A percentile compares a stretch with the other conserved stretches of the same genome.
phyloP scores from a whole-genome alignment of 1,284 basidiomycete genomes.

The Phylloboletellus chloephorus region DNA sequence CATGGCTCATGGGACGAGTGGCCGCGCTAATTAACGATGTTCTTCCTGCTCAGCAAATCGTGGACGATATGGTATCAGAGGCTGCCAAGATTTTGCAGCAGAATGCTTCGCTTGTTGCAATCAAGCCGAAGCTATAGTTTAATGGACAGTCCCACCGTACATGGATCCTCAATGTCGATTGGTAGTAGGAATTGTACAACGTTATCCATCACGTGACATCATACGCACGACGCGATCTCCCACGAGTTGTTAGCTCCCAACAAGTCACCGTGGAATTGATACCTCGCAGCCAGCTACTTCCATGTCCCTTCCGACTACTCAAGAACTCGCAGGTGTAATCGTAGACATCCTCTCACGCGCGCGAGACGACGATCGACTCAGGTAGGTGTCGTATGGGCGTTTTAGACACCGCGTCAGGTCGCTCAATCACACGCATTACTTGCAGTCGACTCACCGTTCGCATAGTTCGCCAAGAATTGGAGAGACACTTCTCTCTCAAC shows the following conservation, averaged over 20 bases:
- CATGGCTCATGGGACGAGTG: constrained; percentile 79
- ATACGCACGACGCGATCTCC: too few relatives aligned
- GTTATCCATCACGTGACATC: constrained; percentile 13
- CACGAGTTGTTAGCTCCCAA: too few relatives aligned
- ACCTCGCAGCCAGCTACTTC: not conserved
- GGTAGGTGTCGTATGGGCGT: constrained; percentile 16
- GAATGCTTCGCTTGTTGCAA: constrained; percentile 35
- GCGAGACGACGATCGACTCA: constrained; percentile 23
- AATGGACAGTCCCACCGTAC: not conserved
- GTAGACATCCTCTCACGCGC: constrained; percentile 28
- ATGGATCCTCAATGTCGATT: not conserved
- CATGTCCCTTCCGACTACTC: constrained; percentile 15
- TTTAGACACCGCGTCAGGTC: not conserved
- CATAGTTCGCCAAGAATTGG: constrained; percentile 44
- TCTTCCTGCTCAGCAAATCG: constrained; percentile 72
- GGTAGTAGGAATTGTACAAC: not conserved
- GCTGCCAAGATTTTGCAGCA: constrained; percentile 49
- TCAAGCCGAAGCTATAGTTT: constrained; percentile 39
- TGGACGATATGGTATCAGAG: constrained; percentile 74
- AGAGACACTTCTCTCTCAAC: constrained; percentile 38
- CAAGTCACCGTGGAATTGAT: not conserved
- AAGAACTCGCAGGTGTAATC: constrained; percentile 22
- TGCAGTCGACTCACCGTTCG: constrained; percentile 44
- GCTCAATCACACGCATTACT: constrained; percentile 3
- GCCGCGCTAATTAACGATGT: constrained; percentile 71